Conservation (phyloP, 108 stramenopile genomes). For the Skeletonema marinoi region DNA sequence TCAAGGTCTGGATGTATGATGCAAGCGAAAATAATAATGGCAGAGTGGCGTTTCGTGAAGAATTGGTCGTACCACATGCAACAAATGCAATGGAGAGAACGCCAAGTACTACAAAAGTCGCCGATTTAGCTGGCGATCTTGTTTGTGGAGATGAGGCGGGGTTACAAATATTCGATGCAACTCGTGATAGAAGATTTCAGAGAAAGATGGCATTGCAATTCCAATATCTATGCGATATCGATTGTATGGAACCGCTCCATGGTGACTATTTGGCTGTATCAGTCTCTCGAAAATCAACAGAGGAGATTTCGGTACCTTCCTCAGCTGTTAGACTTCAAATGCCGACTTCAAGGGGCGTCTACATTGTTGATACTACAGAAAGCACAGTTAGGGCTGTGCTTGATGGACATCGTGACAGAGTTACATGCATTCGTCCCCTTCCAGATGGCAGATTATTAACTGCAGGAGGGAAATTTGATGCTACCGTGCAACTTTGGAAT, state of each 20-base stretch:
- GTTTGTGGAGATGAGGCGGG: constrained; percentile 26
- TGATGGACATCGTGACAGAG: constrained; percentile 45
- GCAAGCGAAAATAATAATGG: constrained; percentile 5
- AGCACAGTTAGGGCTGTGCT: constrained; percentile 16
- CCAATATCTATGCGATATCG: constrained; percentile 15
- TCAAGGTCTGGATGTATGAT: constrained; percentile 44
- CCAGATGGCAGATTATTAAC: constrained; percentile 56
- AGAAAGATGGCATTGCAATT: not conserved
- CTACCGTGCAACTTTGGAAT: constrained; percentile 49
- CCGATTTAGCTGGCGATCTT: constrained; percentile 9
- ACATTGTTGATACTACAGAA: constrained; percentile 23
- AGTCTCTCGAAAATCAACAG: not conserved
- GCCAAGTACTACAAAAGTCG: not conserved
- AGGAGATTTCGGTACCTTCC: not conserved
- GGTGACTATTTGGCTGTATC: constrained; percentile 43
- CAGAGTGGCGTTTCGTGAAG: not conserved
- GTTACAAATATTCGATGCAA: not conserved
- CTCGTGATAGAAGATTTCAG: not conserved
- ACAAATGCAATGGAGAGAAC: constrained; percentile 10
- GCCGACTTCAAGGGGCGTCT: constrained; percentile 27
- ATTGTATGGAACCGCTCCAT: constrained; percentile 26
- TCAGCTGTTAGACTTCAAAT: not conserved
- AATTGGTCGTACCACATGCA: constrained; percentile 22
- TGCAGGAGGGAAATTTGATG: constrained; percentile 60
- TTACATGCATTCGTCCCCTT: constrained; percentile 45